Percentiles rank a stretch among this genome's conserved stretches.
phyloP scores from a whole-genome alignment of 768 basidiomycete species.

The Hericium rajendrae region DNA sequence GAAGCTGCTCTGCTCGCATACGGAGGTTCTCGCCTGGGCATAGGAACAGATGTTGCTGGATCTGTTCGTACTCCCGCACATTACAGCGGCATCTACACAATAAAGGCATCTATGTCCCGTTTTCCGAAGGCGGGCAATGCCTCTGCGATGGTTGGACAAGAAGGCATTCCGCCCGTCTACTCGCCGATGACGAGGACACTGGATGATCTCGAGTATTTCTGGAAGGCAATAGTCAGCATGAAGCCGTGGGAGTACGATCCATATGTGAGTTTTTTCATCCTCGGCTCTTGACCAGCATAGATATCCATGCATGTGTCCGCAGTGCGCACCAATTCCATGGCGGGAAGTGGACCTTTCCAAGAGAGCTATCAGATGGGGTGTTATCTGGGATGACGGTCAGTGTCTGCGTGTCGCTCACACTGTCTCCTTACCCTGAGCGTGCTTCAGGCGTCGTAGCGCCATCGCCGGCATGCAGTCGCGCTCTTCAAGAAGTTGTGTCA shows the following conservation, averaged over 20 bases:
- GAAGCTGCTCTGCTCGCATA: slow-evolving; percentile 57
- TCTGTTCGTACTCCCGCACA: slow-evolving; percentile 59
- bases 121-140: slow-evolving; percentile 43
- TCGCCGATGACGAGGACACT: slow-evolving; percentile 57
- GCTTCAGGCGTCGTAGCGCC: slow-evolving; percentile 42
- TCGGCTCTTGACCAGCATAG: neutral
- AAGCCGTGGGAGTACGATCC: slow-evolving; percentile 64
- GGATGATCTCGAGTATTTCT: slow-evolving; percentile 55
- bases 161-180: slow-evolving; percentile 42
- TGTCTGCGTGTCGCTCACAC: neutral
- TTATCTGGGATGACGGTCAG: slow-evolving; percentile 45
- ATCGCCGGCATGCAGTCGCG: slow-evolving; percentile 52
- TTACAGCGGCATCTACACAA: slow-evolving; percentile 53
- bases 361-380: slow-evolving; percentile 6
- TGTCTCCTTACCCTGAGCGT: neutral
- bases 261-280: slow-evolving; percentile 18
- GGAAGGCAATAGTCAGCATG: slow-evolving; percentile 49
- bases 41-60: slow-evolving; percentile 65
- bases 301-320: neutral
- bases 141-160: slow-evolving; percentile 42
- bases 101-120: slow-evolving; percentile 48
- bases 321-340: slow-evolving; percentile 29
- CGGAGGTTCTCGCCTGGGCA: slow-evolving; percentile 25
- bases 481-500: slow-evolving; percentile 36
- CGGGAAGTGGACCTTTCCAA: slow-evolving; percentile 13